phyloP scores from a whole-genome alignment of 208 protist genomes.

The Tritrichomonas musculus region DNA sequence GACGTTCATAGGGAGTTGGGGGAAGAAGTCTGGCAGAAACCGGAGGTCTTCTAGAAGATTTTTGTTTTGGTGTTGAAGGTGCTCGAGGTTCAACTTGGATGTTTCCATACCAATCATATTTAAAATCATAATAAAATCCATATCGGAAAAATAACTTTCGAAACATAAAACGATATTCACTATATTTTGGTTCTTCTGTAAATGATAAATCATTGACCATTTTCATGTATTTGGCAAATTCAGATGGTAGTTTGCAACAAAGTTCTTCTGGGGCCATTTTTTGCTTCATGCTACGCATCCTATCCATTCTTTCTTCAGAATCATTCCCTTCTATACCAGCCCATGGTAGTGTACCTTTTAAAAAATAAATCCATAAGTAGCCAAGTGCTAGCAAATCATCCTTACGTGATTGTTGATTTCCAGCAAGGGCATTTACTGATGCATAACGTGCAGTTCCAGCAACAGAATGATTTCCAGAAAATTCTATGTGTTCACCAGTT shows the following conservation, averaged over 20 bases:
- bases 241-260: slow-evolving; percentile 65
- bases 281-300: slow-evolving; percentile 42
- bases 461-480: slow-evolving; percentile 68
- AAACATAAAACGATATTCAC: too few species aligned
- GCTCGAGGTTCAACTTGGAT: too few species aligned
- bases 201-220: too few species aligned
- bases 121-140: too few species aligned
- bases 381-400: neutral
- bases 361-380: neutral
- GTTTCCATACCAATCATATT: too few species aligned
- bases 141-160: too few species aligned
- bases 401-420: neutral
- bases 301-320: neutral
- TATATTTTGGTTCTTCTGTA: too few species aligned
- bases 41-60: too few species aligned
- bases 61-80: too few species aligned
- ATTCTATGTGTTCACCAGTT: slow-evolving; percentile 85
- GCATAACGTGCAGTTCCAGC: neutral
- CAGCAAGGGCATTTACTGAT: neutral
- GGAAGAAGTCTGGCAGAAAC: too few species aligned
- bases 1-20: too few species aligned
- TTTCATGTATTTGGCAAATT: slow-evolving; percentile 66
- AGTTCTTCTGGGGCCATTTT: slow-evolving; percentile 79
- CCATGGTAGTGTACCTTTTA: slow-evolving; percentile 10
- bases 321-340: neutral